Evolutionary conservation across 257 asterid genomes (phyloP).

Genomic region (Petunia secreta): DNA sequence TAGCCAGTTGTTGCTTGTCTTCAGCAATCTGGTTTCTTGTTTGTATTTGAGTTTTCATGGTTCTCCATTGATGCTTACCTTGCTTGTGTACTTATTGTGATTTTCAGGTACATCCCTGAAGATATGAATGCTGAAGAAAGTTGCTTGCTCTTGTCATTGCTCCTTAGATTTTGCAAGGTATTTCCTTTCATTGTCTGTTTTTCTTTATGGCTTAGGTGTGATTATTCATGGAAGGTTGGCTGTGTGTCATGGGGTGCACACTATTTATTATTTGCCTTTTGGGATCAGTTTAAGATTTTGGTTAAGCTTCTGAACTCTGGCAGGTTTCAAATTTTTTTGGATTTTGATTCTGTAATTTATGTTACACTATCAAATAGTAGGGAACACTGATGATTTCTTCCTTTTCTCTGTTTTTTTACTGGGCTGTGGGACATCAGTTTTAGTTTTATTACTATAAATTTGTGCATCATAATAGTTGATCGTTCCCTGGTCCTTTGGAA

Average conservation of each 20-base stretch:
- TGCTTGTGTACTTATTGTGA: constrained; percentile 28
- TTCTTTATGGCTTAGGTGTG: constrained; percentile 21
- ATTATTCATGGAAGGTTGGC: not conserved
- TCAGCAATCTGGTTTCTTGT: constrained; percentile 24
- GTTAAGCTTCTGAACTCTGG: constrained; percentile 11
- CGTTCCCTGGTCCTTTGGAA: not conserved
- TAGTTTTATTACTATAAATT: not conserved
- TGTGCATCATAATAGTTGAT: constrained; percentile 4
- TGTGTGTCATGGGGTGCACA: not conserved
- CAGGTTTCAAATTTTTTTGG: not conserved
- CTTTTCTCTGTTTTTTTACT: not conserved
- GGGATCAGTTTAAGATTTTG: constrained; percentile 10
- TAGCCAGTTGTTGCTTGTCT: constrained; percentile 28
- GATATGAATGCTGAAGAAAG: constrained; percentile 60
- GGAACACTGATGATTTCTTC: not conserved
- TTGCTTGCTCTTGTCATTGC: constrained; percentile 49
- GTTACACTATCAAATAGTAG: not conserved
- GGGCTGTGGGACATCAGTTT: not conserved
- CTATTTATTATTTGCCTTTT: constrained; percentile 15
- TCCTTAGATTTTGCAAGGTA: constrained; percentile 73
- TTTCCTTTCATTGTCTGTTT: constrained; percentile 21
- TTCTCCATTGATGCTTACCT: constrained; percentile 22
- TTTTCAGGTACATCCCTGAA: constrained; percentile 53
- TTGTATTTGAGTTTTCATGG: not conserved
- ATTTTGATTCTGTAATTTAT: not conserved